phyloP scores from a whole-genome alignment of 106 monocot genomes.

The Acorus calamus region DNA sequence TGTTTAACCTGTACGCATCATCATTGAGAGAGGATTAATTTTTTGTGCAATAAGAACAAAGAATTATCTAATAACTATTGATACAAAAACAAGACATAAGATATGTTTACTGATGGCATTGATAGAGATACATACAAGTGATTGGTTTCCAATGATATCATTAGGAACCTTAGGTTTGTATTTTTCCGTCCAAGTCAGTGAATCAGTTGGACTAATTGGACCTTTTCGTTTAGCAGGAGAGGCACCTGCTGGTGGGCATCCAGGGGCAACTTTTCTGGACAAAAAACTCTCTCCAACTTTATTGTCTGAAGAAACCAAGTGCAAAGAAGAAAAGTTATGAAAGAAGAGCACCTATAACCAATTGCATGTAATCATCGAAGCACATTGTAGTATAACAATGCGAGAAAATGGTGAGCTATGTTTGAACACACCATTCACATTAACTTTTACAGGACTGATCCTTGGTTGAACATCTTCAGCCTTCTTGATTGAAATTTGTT shows the following conservation, averaged over 20 bases:
- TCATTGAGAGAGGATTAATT: too few relatives aligned
- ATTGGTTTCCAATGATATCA: conserved; percentile 92
- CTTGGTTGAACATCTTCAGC: conserved; percentile 24
- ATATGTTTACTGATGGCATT: not conserved
- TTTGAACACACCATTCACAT: conserved; percentile 32
- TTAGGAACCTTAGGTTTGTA: conserved; percentile 73
- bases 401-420: not conserved
- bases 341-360: not conserved
- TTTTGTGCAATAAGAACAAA: too few relatives aligned
- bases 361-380: too few relatives aligned
- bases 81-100: not conserved
- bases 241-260: conserved; percentile 13
- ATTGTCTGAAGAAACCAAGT: conserved; percentile 18
- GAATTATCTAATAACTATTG: not conserved
- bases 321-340: not conserved
- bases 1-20: conserved; percentile 57
- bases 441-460: conserved; percentile 31
- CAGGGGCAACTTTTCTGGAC: conserved; percentile 27
- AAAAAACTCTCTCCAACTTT: conserved; percentile 6
- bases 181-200: conserved; percentile 89
- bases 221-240: conserved; percentile 44
- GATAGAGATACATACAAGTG: conserved; percentile 46
- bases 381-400: too few relatives aligned
- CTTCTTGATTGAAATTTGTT: conserved; percentile 27
- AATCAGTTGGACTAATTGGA: conserved; percentile 19